Evolutionary conservation across 208 protist genomes (phyloP).

Genomic region (Crithidia expoeki): DNA sequence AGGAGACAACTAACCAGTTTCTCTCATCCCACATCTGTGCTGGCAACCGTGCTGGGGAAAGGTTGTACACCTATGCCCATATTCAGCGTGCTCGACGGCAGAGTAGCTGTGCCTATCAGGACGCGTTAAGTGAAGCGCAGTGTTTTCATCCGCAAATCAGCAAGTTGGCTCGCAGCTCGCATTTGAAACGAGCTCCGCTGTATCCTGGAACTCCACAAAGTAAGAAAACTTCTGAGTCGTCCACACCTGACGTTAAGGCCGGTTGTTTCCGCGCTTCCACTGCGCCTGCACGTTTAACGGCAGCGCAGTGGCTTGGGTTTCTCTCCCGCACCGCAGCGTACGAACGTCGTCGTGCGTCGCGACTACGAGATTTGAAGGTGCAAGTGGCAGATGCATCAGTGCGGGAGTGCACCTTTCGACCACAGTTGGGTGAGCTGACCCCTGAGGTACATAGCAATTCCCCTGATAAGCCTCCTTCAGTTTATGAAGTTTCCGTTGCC

Average conservation of each 20-base stretch:
- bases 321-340: background rate
- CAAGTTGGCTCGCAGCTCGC: background rate
- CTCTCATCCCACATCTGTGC: background rate
- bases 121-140: background rate
- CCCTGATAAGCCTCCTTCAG: too few relatives aligned
- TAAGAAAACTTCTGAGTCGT: background rate
- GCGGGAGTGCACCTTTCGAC: slow-evolving; percentile 17
- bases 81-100: background rate
- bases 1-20: background rate
- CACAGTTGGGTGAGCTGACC: background rate
- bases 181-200: background rate
- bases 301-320: background rate
- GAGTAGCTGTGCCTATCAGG: background rate
- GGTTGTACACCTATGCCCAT: slow-evolving; percentile 14
- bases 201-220: background rate
- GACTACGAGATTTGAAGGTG: slow-evolving; percentile 16
- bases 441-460: too few relatives aligned
- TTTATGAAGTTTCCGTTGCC: too few relatives aligned
- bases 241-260: background rate
- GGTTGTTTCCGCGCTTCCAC: too few relatives aligned
- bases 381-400: background rate
- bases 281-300: background rate
- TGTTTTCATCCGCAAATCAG: slow-evolving; percentile 6
- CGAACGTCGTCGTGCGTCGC: background rate
- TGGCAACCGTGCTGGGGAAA: background rate